Evolutionary conservation across 352 stramenopile species (phyloP), one percentile per base, ranked within the genome.

Genomic region (Globisporangium ultimum): DNA sequence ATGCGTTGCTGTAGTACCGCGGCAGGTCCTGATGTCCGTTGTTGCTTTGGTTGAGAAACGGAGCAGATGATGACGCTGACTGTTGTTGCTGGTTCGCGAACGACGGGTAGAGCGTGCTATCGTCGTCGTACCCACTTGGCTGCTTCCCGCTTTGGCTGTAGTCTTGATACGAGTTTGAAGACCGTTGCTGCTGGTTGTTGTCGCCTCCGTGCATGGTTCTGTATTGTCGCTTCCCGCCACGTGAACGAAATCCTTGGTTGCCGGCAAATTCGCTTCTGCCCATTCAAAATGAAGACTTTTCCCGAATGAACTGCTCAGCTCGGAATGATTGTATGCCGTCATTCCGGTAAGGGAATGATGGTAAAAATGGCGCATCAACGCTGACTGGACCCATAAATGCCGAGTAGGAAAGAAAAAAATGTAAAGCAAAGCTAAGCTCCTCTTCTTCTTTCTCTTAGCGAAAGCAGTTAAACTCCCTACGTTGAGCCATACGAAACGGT

Each of bases 121-220:
- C 55, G 47, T 61, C 32, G 20, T 60, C 32, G 42, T 46, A 60
- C 14, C 54, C 45, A 17, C 54, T 60, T n/a, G 32, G 17, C 46
- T 48, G 54, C 34, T 60, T 60, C 32, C 53, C 54, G 20, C 3
- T 22, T 42, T 22, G 17, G 48, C 18, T 14, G n/a, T 59, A 52
- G 42, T 59, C 8, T 12, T 41, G 28, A 10, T 36, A 36, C 28
- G 8, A 36, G 28, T 36, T 36, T 5, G 28, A 36, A 11, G 28
- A 20, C n/a, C 38, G n/a, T 22, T 36, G 47, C 2, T 21, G 48
- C 45, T 7, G 45, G 12, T 10, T 20, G 21, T 13, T 3, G 10
- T 22, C 21, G 45, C n/a, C 9, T 20, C 9, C 18, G 10, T 49
- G 9, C 45, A 49, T 49, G n/a, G 45, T 32, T n/a, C 5, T 53